Percentiles rank a stretch among this genome's conserved stretches.
Conservation (phyloP, 169 alveolate species). For the Theileria parva region DNA sequence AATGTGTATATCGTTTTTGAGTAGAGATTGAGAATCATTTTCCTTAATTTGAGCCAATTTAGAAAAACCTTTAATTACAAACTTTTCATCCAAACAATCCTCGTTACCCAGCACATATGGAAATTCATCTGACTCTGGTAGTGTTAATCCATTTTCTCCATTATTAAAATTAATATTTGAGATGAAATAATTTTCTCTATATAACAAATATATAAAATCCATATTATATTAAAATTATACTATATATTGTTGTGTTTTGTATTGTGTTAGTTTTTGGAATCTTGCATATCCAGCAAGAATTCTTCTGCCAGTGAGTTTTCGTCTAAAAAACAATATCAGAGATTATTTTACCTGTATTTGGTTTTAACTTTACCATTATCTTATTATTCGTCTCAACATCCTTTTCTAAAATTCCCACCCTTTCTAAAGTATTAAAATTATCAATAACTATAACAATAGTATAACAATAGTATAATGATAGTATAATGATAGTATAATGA, state of each 20-base stretch:
- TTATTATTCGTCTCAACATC: neutral
- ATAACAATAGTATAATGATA: neutral
- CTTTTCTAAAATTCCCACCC: neutral
- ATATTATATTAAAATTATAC: neutral
- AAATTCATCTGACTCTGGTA: neutral
- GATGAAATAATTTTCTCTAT: neutral
- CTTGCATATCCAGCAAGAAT: conserved; percentile 22
- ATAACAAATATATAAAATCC: conserved; percentile 1
- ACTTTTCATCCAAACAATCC: neutral
- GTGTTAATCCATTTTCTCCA: neutral
- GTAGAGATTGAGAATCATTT: neutral
- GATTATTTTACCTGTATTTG: conserved; percentile 6
- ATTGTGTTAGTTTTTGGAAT: conserved; percentile 10
- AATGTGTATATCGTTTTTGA: neutral
- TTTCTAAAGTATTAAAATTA: neutral
- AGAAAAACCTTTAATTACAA: conserved; percentile 3
- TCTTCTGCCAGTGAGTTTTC: conserved; percentile 20
- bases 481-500: neutral
- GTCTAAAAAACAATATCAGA: conserved; percentile 4
- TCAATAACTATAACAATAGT: neutral
- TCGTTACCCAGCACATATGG: neutral
- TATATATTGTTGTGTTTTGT: conserved; percentile 3
- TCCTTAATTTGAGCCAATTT: neutral
- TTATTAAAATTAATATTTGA: neutral
- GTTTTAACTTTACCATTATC: conserved; percentile 31